These are phyloP conservation scores for Favolaschia claudopus DNA, from an alignment of 768 basidiomycete species.

Conservation along the genomic window DNA sequence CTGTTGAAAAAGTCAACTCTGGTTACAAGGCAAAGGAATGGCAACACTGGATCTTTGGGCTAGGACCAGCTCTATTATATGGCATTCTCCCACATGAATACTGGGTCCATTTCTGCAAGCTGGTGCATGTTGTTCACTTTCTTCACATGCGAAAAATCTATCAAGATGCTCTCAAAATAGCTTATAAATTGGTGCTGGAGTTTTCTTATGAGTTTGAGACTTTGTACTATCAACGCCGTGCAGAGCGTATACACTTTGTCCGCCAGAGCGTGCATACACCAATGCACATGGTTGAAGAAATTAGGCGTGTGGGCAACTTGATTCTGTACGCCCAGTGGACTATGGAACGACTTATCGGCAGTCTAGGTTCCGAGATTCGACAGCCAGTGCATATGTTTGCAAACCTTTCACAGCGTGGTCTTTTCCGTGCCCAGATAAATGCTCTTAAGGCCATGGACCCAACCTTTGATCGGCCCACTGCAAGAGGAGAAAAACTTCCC, in stretches of 20 bases:
- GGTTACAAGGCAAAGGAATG: conserved; percentile 29
- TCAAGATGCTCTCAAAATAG: no score
- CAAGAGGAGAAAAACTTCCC: not conserved
- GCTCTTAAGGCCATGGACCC: conserved; percentile 13
- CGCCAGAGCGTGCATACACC: conserved; percentile 32
- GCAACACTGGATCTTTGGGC: conserved; percentile 16
- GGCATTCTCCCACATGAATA: conserved; percentile 31
- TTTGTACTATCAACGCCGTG: conserved; percentile 32
- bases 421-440: conserved; percentile 26
- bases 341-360: conserved; percentile 36
- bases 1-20: conserved; percentile 20
- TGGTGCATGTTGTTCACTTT: conserved; percentile 31
- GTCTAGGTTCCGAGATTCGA: conserved; percentile 33
- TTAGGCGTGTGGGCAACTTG: conserved; percentile 25
- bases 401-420: conserved; percentile 34
- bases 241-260: conserved; percentile 35
- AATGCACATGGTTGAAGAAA: conserved; percentile 33
- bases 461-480: not conserved
- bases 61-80: conserved; percentile 34
- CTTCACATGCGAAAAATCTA: conserved; percentile 25
- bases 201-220: conserved; percentile 35
- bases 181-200: conserved; percentile 13
- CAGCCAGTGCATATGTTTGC: conserved; percentile 30
- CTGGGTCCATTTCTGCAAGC: conserved; percentile 36
- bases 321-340: conserved; percentile 36